Evolutionary conservation across 140 eudicot species (phyloP), one percentile per base, ranked within the genome.

Genomic region (Flaveria floridana): DNA sequence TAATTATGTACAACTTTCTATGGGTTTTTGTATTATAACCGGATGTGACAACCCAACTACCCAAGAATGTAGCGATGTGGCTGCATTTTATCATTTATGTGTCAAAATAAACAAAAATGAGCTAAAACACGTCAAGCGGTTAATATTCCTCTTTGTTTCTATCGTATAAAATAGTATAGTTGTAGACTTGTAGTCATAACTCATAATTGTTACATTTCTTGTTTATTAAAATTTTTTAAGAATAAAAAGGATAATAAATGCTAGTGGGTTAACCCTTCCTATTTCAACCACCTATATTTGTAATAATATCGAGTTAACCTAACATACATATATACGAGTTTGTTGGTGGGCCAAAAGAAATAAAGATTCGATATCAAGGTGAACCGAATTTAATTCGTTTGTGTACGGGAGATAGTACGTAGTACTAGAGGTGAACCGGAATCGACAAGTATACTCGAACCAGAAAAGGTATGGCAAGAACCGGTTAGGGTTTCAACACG

Each of bases 291-390:
- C 39, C 44, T 0, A 0, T 64, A 64, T 12, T 28, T 34, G 16
- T 65, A 75, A 7, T 50, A 23, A 2, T 26, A 51, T 5, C n/a
- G n/a, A 14, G 14, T 34, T 20, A 20, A 21, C 68, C 47, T 46
- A 4, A 6, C 21, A 21, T 53, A 34, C 41, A 34, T 34, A 34
- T 34, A 89, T 83, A 74, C 81, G 63, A 82, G 65, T 30, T 52
- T 87, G 71, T 82, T 89, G 75, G 96, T 93, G 71, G 98, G 96
- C n/a, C 83, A 82, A 62, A 86, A 80, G 86, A 90, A 93, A 80
- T 93, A 93, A 76, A 86, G 78, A 81, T 70, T 90, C 41, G 86
- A 93, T 63, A 78, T 93, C 51, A 90, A 93, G 70, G 94, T 89
- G 73, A 96, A 91, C 5, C 68, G 1, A 34, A 76, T 87, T 93